phyloP scores from a whole-genome alignment of 2,329 filamentous ascomycete species.

The Fusarium sp. region DNA sequence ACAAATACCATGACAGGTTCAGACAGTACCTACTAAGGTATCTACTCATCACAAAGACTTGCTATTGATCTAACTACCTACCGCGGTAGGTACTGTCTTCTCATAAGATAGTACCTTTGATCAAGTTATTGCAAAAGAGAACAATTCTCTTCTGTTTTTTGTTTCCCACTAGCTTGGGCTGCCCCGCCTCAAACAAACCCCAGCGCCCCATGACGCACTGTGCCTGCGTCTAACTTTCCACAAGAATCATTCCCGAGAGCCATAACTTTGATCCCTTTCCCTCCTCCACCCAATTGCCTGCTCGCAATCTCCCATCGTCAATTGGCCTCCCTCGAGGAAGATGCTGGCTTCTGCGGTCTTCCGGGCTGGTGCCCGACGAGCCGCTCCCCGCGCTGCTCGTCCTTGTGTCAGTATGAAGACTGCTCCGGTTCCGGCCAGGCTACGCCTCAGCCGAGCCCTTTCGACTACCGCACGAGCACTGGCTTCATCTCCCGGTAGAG shows the following conservation, averaged over 20 bases:
- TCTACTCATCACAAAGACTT: too few species aligned
- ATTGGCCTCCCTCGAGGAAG: constrained; percentile 38
- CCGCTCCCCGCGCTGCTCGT: constrained; percentile 45
- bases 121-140: too few species aligned
- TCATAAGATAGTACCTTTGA: too few species aligned
- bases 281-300: constrained; percentile 14
- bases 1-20: too few species aligned
- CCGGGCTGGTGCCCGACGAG: constrained; percentile 56
- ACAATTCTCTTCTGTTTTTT: too few species aligned
- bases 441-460: constrained; percentile 42
- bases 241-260: constrained; percentile 5
- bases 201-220: not conserved
- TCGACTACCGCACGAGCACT: constrained; percentile 37
- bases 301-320: constrained; percentile 27
- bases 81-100: too few species aligned
- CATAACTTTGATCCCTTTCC: constrained; percentile 14
- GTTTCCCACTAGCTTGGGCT: not conserved
- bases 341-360: constrained; percentile 57
- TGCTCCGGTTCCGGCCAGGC: constrained; percentile 36
- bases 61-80: too few species aligned
- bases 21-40: too few species aligned
- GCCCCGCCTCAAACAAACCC: constrained; percentile 23
- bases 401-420: constrained; percentile 28
- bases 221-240: constrained; percentile 10
- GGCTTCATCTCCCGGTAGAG: constrained; percentile 34